Conservation (phyloP, 2,329 filamentous ascomycete species). For the Aspergillus brasiliensis region DNA sequence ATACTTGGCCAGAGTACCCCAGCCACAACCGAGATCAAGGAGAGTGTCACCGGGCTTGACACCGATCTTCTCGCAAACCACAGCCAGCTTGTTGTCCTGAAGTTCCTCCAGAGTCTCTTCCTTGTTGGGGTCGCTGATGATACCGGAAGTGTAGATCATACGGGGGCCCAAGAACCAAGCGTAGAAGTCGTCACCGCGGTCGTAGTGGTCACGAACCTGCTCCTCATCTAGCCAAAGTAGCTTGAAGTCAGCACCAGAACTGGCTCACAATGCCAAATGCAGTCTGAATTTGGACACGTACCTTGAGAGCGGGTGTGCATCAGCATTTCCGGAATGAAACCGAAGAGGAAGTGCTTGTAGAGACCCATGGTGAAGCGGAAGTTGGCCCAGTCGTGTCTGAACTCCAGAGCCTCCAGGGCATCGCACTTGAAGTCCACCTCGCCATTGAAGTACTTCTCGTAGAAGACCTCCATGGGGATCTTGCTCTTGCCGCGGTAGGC, state of each 20-base stretch:
- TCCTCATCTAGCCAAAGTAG: constrained; percentile 72
- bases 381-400: constrained; percentile 95
- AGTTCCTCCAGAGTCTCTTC: constrained; percentile 94
- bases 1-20: constrained; percentile 94
- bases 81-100: constrained; percentile 94
- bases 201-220: constrained; percentile 96
- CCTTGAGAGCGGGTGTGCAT: constrained; percentile 90
- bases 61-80: constrained; percentile 94
- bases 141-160: constrained; percentile 97
- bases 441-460: constrained; percentile 96
- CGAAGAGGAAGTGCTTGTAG: constrained; percentile 84
- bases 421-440: constrained; percentile 96
- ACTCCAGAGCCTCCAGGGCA: constrained; percentile 83
- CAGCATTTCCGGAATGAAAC: constrained; percentile 86
- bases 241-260: background rate
- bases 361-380: constrained; percentile 86
- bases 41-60: constrained; percentile 78
- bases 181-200: constrained; percentile 98
- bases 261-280: background rate
- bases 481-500: constrained; percentile 54
- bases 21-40: constrained; percentile 96
- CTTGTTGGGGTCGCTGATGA: constrained; percentile 82
- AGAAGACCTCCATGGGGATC: constrained; percentile 73
- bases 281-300: constrained; percentile 34
- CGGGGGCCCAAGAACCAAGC: constrained; percentile 96